Evolutionary conservation across 805 yeast species (phyloP).

Genomic region (Maudiozyma saulgeensis): DNA sequence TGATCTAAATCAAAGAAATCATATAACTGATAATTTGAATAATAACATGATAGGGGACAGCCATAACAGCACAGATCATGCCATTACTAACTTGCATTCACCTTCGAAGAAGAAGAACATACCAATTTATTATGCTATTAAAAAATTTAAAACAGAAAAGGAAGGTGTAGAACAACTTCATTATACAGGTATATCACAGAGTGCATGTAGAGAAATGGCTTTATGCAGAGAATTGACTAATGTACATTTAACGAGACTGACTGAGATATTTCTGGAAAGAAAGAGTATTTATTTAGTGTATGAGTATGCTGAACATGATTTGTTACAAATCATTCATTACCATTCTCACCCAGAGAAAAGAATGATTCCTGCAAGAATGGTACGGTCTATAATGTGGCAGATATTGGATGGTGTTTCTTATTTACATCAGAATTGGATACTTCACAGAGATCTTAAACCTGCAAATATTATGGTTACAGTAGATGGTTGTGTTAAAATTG

Average conservation of each 20-base stretch:
- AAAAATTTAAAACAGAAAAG: slow-evolving; percentile 89
- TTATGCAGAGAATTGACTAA: slow-evolving; percentile 80
- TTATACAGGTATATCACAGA: slow-evolving; percentile 91
- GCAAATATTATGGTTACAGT: slow-evolving; percentile 95
- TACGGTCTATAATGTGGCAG: slow-evolving; percentile 87
- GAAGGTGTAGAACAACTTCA: slow-evolving; percentile 76
- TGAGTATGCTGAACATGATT: slow-evolving; percentile 93
- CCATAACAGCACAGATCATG: no score
- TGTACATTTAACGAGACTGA: slow-evolving; percentile 66
- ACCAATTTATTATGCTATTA: slow-evolving; percentile 62
- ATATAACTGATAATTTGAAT: not conserved
- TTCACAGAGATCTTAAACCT: slow-evolving; percentile 93
- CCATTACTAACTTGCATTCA: not conserved
- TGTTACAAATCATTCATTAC: slow-evolving; percentile 85
- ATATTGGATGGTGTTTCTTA: slow-evolving; percentile 84
- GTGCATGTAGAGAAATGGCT: slow-evolving; percentile 94
- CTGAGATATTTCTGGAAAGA: slow-evolving; percentile 77
- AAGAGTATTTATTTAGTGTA: slow-evolving; percentile 90
- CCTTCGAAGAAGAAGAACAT: slow-evolving; percentile 1
- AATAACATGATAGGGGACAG: not conserved
- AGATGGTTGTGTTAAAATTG: slow-evolving; percentile 87
- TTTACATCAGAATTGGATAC: slow-evolving; percentile 90
- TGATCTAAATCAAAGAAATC: not conserved
- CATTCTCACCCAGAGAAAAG: slow-evolving; percentile 84
- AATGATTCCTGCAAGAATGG: slow-evolving; percentile 66